These are phyloP conservation scores for Chaetoceros muelleri DNA, from an alignment of 108 stramenopile genomes.

Conservation along the genomic window DNA sequence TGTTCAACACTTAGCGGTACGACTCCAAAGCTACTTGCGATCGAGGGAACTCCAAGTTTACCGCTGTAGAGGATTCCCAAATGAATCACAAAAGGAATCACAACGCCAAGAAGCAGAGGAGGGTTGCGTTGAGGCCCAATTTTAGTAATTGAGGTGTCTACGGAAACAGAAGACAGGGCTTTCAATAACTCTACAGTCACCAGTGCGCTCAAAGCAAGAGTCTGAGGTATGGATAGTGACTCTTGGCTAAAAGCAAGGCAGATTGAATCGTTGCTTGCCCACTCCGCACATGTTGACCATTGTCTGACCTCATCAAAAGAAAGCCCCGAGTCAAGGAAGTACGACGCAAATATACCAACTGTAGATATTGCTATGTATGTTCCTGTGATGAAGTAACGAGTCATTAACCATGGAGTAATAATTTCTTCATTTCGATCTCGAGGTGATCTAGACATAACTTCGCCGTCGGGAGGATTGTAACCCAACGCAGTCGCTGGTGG, in stretches of 20 bases:
- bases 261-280: background rate
- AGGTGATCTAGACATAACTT: conserved; percentile 50
- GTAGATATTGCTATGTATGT: conserved; percentile 76
- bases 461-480: conserved; percentile 64
- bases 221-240: background rate
- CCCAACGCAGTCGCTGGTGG: conserved; percentile 87
- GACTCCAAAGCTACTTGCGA: background rate
- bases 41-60: background rate
- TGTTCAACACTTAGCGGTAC: background rate
- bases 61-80: background rate
- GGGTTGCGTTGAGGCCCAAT: background rate
- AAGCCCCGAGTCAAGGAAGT: conserved; percentile 37
- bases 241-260: background rate
- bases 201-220: background rate
- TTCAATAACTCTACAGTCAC: background rate
- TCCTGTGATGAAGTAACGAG: conserved; percentile 21
- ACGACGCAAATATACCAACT: conserved; percentile 61
- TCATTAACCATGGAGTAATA: background rate
- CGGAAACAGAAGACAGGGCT: background rate
- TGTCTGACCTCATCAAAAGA: conserved; percentile 11
- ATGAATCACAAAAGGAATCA: background rate
- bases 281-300: conserved; percentile 23
- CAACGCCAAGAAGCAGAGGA: background rate
- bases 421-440: conserved; percentile 4
- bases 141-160: background rate